phyloP scores from a whole-genome alignment of 78 protist genomes.

The Dictyostelium purpureum region DNA sequence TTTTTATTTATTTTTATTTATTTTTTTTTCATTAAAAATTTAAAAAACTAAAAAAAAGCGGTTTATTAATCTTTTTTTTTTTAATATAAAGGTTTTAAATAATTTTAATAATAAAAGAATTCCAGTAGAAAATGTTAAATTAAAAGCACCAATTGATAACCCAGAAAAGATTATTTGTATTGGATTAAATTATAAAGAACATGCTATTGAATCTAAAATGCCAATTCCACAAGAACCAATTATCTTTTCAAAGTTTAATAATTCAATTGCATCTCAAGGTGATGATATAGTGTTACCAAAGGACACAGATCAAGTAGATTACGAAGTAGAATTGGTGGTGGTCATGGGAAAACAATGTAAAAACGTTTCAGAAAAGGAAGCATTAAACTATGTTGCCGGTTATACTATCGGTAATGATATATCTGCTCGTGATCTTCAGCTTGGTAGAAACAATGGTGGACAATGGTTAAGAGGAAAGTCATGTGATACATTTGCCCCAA shows the following conservation, averaged over 20 bases:
- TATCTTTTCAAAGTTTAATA: conserved; percentile 70
- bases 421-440: conserved; percentile 73
- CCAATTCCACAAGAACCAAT: conserved; percentile 75
- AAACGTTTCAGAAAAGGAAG: conserved; percentile 27
- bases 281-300: conserved; percentile 48
- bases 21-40: neutral
- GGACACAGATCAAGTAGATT: conserved; percentile 59
- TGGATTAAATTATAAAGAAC: conserved; percentile 82
- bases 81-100: neutral
- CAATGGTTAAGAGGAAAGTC: conserved; percentile 85
- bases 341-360: conserved; percentile 68
- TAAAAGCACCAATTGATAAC: conserved; percentile 60
- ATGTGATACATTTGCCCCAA: conserved; percentile 79
- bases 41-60: neutral
- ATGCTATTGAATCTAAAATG: conserved; percentile 56
- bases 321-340: conserved; percentile 79
- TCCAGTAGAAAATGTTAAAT: neutral
- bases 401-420: conserved; percentile 81
- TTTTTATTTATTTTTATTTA: neutral
- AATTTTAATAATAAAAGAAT: neutral
- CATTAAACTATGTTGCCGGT: conserved; percentile 67
- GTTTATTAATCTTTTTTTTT: neutral
- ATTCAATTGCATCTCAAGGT: conserved; percentile 34
- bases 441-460: neutral
- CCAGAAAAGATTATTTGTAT: conserved; percentile 63